These are phyloP conservation scores for Cryptococcus amylolentus DNA, from an alignment of 1,284 basidiomycete species.

Conservation along the genomic window DNA sequence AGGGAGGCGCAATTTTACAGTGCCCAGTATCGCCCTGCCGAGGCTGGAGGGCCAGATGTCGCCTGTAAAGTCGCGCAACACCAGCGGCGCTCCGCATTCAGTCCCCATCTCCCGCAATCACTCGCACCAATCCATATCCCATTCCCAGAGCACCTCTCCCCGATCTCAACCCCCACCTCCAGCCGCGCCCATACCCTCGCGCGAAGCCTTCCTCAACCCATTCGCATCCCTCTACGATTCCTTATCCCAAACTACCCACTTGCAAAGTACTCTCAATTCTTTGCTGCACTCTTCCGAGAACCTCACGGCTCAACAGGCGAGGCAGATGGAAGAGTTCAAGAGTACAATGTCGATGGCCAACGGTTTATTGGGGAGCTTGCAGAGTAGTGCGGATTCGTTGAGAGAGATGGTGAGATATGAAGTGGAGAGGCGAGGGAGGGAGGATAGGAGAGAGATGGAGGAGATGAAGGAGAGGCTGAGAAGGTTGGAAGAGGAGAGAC, in stretches of 20 bases:
- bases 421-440: slow-evolving; percentile 24
- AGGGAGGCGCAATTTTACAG: slow-evolving; percentile 31
- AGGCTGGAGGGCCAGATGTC: neutral
- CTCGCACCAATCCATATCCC: neutral
- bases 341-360: slow-evolving; percentile 30
- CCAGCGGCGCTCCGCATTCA: too few relatives aligned
- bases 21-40: slow-evolving; percentile 10
- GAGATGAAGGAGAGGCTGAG: slow-evolving; percentile 25
- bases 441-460: slow-evolving; percentile 23
- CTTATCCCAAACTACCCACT: slow-evolving; percentile 26
- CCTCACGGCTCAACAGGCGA: slow-evolving; percentile 25
- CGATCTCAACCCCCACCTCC: neutral
- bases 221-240: slow-evolving; percentile 39
- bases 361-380: slow-evolving; percentile 33
- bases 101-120: too few relatives aligned
- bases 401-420: slow-evolving; percentile 48
- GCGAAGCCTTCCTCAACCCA: slow-evolving; percentile 30
- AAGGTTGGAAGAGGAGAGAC: slow-evolving; percentile 16
- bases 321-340: slow-evolving; percentile 40
- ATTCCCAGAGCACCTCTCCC: neutral
- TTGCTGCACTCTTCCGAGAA: slow-evolving; percentile 29
- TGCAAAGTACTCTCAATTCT: slow-evolving; percentile 35
- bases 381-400: slow-evolving; percentile 39
- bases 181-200: slow-evolving; percentile 7
- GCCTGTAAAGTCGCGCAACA: too few relatives aligned